A percentile compares a stretch with the other conserved stretches of the same genome.
Evolutionary conservation across 768 basidiomycete species (phyloP).

Genomic region (Psilocybe azurescens): DNA sequence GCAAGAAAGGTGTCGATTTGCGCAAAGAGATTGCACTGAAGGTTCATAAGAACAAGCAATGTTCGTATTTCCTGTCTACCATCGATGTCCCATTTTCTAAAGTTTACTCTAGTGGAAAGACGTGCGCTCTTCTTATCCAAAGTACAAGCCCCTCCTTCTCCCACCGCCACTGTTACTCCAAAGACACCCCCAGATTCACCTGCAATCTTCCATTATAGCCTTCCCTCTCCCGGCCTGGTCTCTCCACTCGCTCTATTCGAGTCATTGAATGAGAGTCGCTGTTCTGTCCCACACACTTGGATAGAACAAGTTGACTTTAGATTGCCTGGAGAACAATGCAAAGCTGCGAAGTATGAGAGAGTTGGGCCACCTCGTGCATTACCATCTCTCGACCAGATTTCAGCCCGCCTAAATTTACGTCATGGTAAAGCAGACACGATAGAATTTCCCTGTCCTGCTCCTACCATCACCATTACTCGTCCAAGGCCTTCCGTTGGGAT

Average conservation of each 20-base stretch:
- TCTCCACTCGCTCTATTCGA: slow-evolving; percentile 69
- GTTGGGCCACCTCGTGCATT: slow-evolving; percentile 27
- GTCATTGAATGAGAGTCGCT: slow-evolving; percentile 41
- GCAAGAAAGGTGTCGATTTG: slow-evolving; percentile 59
- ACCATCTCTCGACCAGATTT: slow-evolving; percentile 81
- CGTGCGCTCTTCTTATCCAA: slow-evolving; percentile 79
- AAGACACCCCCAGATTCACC: slow-evolving; percentile 76
- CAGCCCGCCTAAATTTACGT: slow-evolving; percentile 59
- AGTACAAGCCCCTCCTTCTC: slow-evolving; percentile 66
- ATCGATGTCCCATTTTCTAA: slow-evolving; percentile 5
- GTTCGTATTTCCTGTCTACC: slow-evolving; percentile 44
- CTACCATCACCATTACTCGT: slow-evolving; percentile 27
- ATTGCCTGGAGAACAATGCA: slow-evolving; percentile 33
- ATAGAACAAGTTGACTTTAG: slow-evolving; percentile 74
- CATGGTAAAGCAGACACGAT: slow-evolving; percentile 31
- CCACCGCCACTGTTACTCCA: slow-evolving; percentile 59
- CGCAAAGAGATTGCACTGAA: slow-evolving; percentile 78
- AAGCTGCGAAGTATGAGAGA: slow-evolving; percentile 20
- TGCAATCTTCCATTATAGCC: slow-evolving; percentile 67
- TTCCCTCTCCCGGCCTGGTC: slow-evolving; percentile 70
- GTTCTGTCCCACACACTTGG: slow-evolving; percentile 49
- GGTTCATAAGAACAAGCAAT: slow-evolving; percentile 74
- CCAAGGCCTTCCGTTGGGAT: slow-evolving; percentile 32
- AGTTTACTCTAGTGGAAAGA: slow-evolving; percentile 59
- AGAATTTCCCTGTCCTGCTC: slow-evolving; percentile 30